Conservation (phyloP, 371 early-diverging fungal genomes). For the Mortierella sp. region DNA sequence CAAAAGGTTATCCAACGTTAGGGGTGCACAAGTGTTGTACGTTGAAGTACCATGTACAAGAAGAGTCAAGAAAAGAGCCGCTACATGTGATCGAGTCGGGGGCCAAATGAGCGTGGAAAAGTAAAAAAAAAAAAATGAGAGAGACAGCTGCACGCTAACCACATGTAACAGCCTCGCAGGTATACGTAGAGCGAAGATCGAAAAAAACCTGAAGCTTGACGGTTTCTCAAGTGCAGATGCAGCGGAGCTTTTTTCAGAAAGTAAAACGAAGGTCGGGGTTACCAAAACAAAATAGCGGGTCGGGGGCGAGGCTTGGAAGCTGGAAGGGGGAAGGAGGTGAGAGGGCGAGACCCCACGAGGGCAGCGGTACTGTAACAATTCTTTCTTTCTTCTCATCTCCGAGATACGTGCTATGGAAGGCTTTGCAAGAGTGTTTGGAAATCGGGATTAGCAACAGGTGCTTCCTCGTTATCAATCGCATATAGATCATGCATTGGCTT, state of each 20-base stretch:
- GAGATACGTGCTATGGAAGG: not conserved
- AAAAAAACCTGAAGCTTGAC: not conserved
- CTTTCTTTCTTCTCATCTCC: not conserved
- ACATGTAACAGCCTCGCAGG: not conserved
- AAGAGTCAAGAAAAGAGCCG: not conserved
- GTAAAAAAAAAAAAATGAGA: not conserved
- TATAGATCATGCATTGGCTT: no score
- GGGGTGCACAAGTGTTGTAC: not conserved
- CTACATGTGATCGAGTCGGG: not conserved
- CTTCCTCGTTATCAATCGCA: no score
- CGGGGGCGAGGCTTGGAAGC: no score
- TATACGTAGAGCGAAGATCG: no score
- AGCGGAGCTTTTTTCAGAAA: not conserved
- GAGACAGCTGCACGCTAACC: not conserved
- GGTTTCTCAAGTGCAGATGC: not conserved
- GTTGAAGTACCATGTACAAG: not conserved
- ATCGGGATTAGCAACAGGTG: not conserved
- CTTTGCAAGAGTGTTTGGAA: not conserved
- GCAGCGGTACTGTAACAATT: not conserved
- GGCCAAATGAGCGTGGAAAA: not conserved
- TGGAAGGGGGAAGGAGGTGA: not conserved
- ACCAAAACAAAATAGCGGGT: no score
- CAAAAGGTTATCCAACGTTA: not conserved
- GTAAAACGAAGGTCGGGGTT: not conserved
- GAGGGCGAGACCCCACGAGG: not conserved